Evolutionary conservation across 305 asterid species (phyloP).

Genomic region (Plantago coronopus): DNA sequence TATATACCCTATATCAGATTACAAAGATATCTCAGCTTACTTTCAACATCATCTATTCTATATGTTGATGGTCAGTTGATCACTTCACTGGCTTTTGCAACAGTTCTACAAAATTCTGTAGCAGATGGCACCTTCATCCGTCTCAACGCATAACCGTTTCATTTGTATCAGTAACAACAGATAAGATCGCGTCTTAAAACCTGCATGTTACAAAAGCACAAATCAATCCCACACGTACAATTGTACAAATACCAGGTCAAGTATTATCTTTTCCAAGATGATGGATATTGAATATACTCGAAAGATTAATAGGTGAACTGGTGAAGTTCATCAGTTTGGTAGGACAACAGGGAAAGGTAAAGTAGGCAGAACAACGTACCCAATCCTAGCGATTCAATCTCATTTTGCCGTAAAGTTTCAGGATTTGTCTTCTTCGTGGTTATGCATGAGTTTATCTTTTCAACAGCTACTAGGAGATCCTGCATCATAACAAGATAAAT

Average conservation of each 20-base stretch:
- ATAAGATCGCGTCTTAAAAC: slow-evolving; percentile 75
- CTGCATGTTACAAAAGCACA: slow-evolving; percentile 33
- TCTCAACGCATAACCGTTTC: slow-evolving; percentile 57
- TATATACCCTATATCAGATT: no score
- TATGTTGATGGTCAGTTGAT: no score
- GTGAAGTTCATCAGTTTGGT: slow-evolving; percentile 1
- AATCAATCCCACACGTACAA: no score
- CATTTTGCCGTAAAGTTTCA: slow-evolving; percentile 54
- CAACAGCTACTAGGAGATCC: slow-evolving; percentile 70
- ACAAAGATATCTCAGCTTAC: no score
- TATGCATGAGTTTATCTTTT: slow-evolving; percentile 59
- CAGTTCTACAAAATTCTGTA: slow-evolving; percentile 40
- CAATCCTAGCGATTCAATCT: slow-evolving; percentile 50
- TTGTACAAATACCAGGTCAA: not conserved
- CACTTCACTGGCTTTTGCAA: not conserved
- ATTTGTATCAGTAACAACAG: slow-evolving; percentile 62
- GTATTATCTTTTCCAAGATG: not conserved
- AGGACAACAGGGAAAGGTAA: not conserved
- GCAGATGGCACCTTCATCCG: slow-evolving; percentile 57
- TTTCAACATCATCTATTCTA: no score
- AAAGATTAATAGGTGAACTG: not conserved
- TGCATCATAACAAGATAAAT: slow-evolving; percentile 26
- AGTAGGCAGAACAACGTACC: slow-evolving; percentile 37
- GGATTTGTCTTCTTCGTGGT: slow-evolving; percentile 38
- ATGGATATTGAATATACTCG: not conserved